These are phyloP conservation scores for Gnetum montanum DNA, from an alignment of 75 land plant genomes.

Conservation along the genomic window DNA sequence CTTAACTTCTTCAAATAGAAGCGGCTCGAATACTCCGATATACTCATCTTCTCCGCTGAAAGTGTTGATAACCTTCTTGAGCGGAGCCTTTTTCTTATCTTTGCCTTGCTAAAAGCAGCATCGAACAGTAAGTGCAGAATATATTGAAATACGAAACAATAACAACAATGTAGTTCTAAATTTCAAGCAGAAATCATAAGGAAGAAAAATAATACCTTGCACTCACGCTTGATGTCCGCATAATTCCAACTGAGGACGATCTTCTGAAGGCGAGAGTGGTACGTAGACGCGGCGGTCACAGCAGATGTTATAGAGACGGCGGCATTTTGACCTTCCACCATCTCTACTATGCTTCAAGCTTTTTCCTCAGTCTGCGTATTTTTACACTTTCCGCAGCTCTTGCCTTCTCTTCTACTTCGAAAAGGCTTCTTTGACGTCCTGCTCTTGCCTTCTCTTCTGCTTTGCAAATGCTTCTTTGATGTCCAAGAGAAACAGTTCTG, in stretches of 20 bases:
- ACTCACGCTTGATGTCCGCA: slow-evolving; percentile 36
- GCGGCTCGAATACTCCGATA: slow-evolving; percentile 68
- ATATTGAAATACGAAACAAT: background rate
- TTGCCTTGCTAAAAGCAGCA: background rate
- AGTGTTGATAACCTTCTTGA: slow-evolving; percentile 46
- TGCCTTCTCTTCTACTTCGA: too few species aligned
- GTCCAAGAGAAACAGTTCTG: too few species aligned
- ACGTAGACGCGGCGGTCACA: too few species aligned
- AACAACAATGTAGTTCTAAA: background rate
- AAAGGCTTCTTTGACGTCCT: too few species aligned
- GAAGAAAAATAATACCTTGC: slow-evolving; percentile 17
- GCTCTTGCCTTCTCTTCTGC: too few species aligned
- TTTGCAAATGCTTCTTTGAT: too few species aligned
- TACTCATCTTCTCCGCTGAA: slow-evolving; percentile 68
- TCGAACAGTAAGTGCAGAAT: background rate
- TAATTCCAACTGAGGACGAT: slow-evolving; percentile 87
- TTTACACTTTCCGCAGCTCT: too few species aligned
- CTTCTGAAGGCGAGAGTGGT: slow-evolving; percentile 43
- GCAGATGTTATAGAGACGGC: background rate
- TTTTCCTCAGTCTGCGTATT: background rate
- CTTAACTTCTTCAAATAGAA: slow-evolving; percentile 86
- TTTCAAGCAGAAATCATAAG: background rate
- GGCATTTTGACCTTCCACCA: background rate
- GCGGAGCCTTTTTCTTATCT: background rate
- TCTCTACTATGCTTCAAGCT: background rate